Conservation (phyloP, 2,329 filamentous ascomycete genomes). For the Arthrobotrys iridis region DNA sequence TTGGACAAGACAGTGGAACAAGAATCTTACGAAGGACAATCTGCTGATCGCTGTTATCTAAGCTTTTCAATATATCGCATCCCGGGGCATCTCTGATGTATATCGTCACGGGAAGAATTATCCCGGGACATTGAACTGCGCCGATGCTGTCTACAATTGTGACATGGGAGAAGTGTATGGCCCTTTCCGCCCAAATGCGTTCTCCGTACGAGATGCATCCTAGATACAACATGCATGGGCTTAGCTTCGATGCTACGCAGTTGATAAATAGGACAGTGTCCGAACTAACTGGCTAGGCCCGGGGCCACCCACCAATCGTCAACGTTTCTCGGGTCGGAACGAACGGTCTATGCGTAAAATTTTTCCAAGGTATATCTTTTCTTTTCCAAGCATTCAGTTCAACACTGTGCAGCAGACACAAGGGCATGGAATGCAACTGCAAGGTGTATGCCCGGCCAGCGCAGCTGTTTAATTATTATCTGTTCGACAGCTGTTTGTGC, state of each 20-base stretch:
- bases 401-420: conserved; percentile 49
- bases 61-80: neutral
- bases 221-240: conserved; percentile 4
- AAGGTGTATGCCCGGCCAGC: conserved; percentile 36
- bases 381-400: conserved; percentile 22
- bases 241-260: conserved; percentile 1
- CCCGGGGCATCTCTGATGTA: neutral
- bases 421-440: conserved; percentile 33
- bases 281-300: conserved; percentile 8
- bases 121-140: conserved; percentile 3
- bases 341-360: conserved; percentile 37
- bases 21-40: conserved; percentile 52
- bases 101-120: conserved; percentile 20
- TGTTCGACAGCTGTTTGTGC: conserved; percentile 30
- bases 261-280: conserved; percentile 1
- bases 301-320: conserved; percentile 35
- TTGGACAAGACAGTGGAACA: conserved; percentile 2
- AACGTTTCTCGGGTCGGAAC: conserved; percentile 51
- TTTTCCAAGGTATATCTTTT: conserved; percentile 26
- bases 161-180: neutral
- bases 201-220: conserved; percentile 13
- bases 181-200: conserved; percentile 1
- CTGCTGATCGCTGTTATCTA: conserved; percentile 40
- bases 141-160: neutral
- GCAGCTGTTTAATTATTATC: conserved; percentile 36